Base-by-base conservation (phyloP, 75 land plant species). In the Pinus tabuliformis region DNA sequence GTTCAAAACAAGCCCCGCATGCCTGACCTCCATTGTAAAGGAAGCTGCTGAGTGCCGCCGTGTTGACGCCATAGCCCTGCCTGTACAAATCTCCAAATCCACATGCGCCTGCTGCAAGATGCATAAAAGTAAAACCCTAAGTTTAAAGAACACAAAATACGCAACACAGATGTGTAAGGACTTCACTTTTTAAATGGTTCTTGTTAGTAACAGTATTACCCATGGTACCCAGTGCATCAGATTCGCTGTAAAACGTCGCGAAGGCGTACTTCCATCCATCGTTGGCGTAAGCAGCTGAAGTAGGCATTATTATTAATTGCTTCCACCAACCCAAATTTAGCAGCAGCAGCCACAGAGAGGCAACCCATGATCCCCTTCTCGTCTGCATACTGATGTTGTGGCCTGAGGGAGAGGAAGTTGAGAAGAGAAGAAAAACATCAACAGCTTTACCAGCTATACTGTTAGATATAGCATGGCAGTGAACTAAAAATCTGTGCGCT, bases 1-100 rank as follows among this genome's bases (percentile, higher is more conserved):
- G 58, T 74, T 92, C 76, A 64, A 83, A 92, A 75, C 93, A 92
- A 2, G 87, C 89, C 36, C 93, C 95, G 78, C 93, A 90, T 5
- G 83, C 81, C 39, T 81, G 65, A 2, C 96, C 95, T 4, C 70
- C 73, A 42, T 76, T 64, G 80, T 86, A 93, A n/a, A 93, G 76
- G 3, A 81, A 86, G 4, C 77, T 77, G 70, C 95, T 93, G 75
- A 93, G 75, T 1, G 95, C 95, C 17, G 91, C 87, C 7, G 91
- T 89, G 83, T 76, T 76, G 6, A 73, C 24, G 30, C 93, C 93
- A 71, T 87, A 91, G 9, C 92, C 92, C 12, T 83, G 78, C 24
- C 79, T 78, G n/a, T 76, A 45, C 5, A 82, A 79, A 77, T 88
- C 82, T 45, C 84, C 90, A 60, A 87, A 91, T 3, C 93, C 93